Evolutionary conservation across 352 stramenopile species (phyloP).

Genomic region (Phytophthora crassamura): DNA sequence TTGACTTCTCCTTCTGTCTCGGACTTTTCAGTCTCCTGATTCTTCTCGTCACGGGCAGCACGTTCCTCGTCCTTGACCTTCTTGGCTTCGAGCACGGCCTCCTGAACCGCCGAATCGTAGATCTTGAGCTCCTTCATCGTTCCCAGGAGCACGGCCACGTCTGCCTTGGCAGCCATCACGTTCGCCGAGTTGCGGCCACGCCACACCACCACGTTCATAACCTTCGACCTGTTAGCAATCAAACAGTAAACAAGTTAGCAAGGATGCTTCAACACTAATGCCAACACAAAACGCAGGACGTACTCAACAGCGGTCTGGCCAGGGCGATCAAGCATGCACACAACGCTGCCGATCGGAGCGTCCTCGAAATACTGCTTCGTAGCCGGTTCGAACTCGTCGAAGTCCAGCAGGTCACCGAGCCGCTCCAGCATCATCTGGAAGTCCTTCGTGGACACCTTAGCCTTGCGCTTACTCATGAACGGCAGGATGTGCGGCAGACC

Average conservation of each 20-base stretch:
- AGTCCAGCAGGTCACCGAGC: conserved; percentile 83
- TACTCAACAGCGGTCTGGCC: conserved; percentile 73
- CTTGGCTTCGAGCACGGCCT: conserved; percentile 56
- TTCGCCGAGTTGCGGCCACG: conserved; percentile 88
- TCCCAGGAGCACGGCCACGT: conserved; percentile 74
- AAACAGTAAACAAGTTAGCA: conserved; percentile 27
- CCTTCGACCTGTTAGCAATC: conserved; percentile 58
- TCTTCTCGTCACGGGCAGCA: conserved; percentile 45
- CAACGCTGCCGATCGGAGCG: conserved; percentile 76
- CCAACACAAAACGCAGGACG: conserved; percentile 27
- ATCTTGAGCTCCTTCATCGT: conserved; percentile 89
- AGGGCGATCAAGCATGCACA: conserved; percentile 73
- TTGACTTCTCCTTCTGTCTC: conserved; percentile 9
- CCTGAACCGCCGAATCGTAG: conserved; percentile 56
- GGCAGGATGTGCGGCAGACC: conserved; percentile 87
- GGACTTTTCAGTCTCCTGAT: conserved; percentile 24
- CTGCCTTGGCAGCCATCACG: conserved; percentile 86
- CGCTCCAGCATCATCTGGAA: conserved; percentile 90
- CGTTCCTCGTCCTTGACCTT: conserved; percentile 55
- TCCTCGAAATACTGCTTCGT: conserved; percentile 60
- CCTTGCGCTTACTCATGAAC: conserved; percentile 78
- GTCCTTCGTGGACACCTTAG: conserved; percentile 65
- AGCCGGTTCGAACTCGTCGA: conserved; percentile 76
- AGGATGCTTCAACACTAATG: neutral
- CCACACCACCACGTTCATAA: conserved; percentile 89